Percentiles rank a stretch among this genome's conserved stretches.
phyloP scores from a whole-genome alignment of 169 alveolate genomes.

The Plasmodium coatneyi region DNA sequence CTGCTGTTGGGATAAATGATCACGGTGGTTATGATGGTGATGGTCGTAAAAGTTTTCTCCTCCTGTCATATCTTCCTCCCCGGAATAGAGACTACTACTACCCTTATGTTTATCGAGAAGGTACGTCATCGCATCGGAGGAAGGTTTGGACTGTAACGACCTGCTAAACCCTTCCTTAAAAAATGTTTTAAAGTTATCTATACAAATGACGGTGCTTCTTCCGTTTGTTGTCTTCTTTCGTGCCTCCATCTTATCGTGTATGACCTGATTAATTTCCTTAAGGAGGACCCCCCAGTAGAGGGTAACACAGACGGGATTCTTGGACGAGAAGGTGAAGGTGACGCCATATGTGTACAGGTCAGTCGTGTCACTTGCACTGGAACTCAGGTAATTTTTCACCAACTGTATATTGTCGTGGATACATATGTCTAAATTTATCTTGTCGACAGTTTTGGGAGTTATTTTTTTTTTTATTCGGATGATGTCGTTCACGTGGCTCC shows the following conservation, averaged over 20 bases:
- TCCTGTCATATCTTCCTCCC: neutral
- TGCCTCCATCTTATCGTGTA: slow-evolving; percentile 3
- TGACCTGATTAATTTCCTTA: slow-evolving; percentile 35
- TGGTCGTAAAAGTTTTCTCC: neutral
- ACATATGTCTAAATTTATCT: slow-evolving; percentile 27
- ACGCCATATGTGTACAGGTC: slow-evolving; percentile 10
- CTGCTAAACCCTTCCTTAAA: slow-evolving; percentile 42
- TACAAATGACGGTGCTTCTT: slow-evolving; percentile 42
- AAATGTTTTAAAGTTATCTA: slow-evolving; percentile 37
- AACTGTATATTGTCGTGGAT: slow-evolving; percentile 26
- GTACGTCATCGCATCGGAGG: slow-evolving; percentile 39
- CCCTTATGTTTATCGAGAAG: slow-evolving; percentile 15
- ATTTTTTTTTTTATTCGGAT: slow-evolving; percentile 54
- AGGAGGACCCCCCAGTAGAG: slow-evolving; percentile 39
- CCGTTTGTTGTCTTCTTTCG: neutral
- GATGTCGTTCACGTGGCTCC: slow-evolving; percentile 60
- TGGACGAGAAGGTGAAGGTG: slow-evolving; percentile 30
- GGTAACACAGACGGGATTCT: neutral
- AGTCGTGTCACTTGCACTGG: slow-evolving; percentile 24
- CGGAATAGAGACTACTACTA: neutral
- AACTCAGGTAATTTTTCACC: slow-evolving; percentile 24
- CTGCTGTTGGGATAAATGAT: neutral
- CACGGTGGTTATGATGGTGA: neutral
- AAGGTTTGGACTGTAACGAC: slow-evolving; percentile 6
- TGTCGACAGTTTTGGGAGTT: slow-evolving; percentile 25